Base-by-base conservation (phyloP, 1,284 basidiomycete species). In the Fomitopsis pinicola region DNA sequence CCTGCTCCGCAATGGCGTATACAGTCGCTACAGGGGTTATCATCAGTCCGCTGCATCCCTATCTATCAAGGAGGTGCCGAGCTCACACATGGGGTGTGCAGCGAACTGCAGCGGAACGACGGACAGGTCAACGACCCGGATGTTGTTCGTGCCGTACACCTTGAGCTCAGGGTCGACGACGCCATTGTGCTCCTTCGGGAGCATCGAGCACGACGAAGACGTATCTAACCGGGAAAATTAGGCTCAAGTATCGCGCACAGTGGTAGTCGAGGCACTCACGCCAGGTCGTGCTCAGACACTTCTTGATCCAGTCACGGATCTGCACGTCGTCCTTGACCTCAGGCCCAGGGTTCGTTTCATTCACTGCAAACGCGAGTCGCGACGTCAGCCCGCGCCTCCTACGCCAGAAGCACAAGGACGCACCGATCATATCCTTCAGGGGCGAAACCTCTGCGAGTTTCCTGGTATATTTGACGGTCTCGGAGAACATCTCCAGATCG, bases 381-480 rank as follows among this genome's bases (percentile, higher is more conserved):
- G 9, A 10, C 26, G 7, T 50, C 48, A 22, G 22, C 12, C 35
- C 3, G 1, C 28, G 46, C 26, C 15, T 9, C 26, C 6, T 17
- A 9, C 30, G 50, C 30, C 33, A 19, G 5, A 4, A 3, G 12
- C 38, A 3, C 38, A 19, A 8, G 19, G 26, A 52, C 62, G n/a
- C 40, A 61, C 74, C 69, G 30, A 76, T 57, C 35, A 72, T 66
- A 35, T 75, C 74, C 56, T 77, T 77, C 68, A 82, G 75, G 0
- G 82, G 81, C 46, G 75, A 72, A 8, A 73, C 72, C 5, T 77
- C 57, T 0, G 73, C 73, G 45, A 85, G 69, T 50, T 72, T 74
- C 19, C 81, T 69, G 1, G 74, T 72, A 61, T 78, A 80, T 63
- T 85, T 85, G 65, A 82, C 69, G 14, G 74, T 73, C 64, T 84